Base-by-base conservation (phyloP, 2,329 filamentous ascomycete species). In the Neonectria coccinea region DNA sequence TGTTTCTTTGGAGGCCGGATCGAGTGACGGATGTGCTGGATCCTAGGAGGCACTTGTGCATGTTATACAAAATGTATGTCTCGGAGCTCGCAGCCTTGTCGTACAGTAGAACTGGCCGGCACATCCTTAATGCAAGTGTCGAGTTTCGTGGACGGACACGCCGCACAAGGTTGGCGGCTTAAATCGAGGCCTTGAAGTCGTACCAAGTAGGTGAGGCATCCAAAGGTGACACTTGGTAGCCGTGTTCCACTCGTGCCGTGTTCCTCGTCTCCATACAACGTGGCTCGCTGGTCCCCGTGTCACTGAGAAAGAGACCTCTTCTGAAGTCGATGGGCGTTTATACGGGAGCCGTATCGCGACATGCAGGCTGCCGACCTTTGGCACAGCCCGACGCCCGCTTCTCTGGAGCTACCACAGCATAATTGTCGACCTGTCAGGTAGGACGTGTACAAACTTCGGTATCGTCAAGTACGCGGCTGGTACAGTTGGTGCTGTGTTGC, bases 71-170 rank as follows among this genome's bases (percentile, higher is more conserved):
- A 50, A 31, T 44, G 18, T 9, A 33, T 56, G 45, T 42, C 52
- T 61, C 42, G 53, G 62, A 22, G 42, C 20, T 56, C 41, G 44
- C 18, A 42, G 53, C 22, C 29, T 56, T 18, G 29, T 29, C 25
- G 25, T 25, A 25, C 25, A 25, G 39, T 56, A 50, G 44, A 39
- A 58, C 44, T 36, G 22, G 29, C 55, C 47, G 50, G 54, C 33
- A 55, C 33, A 65, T 56, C 22, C 55, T 55, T 53, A 55, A 62
- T 31, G 50, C 27, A 44, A 36, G 61, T 42, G 33, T 56, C 36
- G 25, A 63, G 42, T 50, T 47, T 33, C 44, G 20, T 42, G 41
- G 55, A 56, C 42, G 41, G 55, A 56, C 42, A 44, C 44, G 55
- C 27, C 36, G 51, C 33, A 56, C 56, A 50, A 52, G 33, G 56